Conservation (phyloP, 352 stramenopile species). For the Globisporangium cederbergense region DNA sequence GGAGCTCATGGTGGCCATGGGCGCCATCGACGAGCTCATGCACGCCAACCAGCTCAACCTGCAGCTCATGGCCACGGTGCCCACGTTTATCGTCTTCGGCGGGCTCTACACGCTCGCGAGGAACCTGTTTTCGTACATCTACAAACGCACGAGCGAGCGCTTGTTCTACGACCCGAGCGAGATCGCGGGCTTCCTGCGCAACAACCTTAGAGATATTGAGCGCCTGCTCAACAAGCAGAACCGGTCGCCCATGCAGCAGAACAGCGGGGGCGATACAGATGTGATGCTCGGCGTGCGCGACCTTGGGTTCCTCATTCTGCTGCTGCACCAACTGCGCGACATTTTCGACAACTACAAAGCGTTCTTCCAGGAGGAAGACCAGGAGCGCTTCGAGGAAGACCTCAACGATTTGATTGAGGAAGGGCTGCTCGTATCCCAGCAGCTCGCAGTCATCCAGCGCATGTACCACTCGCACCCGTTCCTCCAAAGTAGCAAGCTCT, state of each 20-base stretch:
- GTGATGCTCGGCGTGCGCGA: constrained; percentile 58
- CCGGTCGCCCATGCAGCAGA: constrained; percentile 14
- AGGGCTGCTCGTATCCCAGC: constrained; percentile 69
- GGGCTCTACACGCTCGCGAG: constrained; percentile 64
- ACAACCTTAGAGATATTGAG: constrained; percentile 81
- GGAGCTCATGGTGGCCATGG: constrained; percentile 86
- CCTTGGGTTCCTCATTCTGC: constrained; percentile 65
- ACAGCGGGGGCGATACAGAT: constrained; percentile 17
- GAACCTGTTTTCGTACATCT: constrained; percentile 62
- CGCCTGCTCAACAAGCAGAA: constrained; percentile 85
- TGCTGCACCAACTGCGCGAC: constrained; percentile 74
- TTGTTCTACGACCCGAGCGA: constrained; percentile 76
- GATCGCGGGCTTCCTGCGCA: constrained; percentile 72
- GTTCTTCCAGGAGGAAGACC: constrained; percentile 75
- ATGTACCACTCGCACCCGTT: constrained; percentile 87
- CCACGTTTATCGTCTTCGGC: constrained; percentile 76
- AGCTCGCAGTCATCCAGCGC: constrained; percentile 82
- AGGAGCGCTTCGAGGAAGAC: constrained; percentile 82
- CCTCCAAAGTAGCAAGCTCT: constrained; percentile 55
- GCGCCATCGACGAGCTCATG: constrained; percentile 85
- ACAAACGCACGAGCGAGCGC: constrained; percentile 73
- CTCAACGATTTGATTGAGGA: constrained; percentile 79
- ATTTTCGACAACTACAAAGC: constrained; percentile 68
- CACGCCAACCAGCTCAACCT: constrained; percentile 86
- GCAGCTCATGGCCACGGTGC: constrained; percentile 82